Evolutionary conservation across 2,329 filamentous ascomycete genomes (phyloP).

Genomic region (Claviceps purpurea): DNA sequence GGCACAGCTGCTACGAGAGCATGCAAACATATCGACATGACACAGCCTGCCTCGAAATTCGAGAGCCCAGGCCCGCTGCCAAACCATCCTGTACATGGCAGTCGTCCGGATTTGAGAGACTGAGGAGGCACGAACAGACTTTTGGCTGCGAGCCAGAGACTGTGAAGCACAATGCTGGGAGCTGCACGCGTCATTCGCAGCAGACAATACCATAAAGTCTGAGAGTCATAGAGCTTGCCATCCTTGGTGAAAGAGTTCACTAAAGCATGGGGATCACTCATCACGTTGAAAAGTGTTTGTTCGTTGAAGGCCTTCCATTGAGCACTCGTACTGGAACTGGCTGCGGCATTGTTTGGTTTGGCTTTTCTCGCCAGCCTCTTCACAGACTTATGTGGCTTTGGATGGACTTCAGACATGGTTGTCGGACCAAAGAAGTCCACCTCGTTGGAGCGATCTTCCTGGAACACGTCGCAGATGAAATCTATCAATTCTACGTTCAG

Average conservation of each 20-base stretch:
- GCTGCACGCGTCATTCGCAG: slow-evolving; percentile 43
- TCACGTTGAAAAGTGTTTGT: slow-evolving; percentile 50
- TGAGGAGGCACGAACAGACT: slow-evolving; percentile 44
- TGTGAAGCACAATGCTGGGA: slow-evolving; percentile 47
- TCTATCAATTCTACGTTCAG: slow-evolving; percentile 44
- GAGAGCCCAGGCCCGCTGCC: slow-evolving; percentile 13
- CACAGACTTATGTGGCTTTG: slow-evolving; percentile 6
- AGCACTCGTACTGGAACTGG: slow-evolving; percentile 10
- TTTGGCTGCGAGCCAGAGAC: slow-evolving; percentile 48
- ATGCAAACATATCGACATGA: slow-evolving; percentile 49
- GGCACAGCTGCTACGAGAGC: slow-evolving; percentile 47
- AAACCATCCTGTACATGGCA: slow-evolving; percentile 10
- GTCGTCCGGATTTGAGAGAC: slow-evolving; percentile 25
- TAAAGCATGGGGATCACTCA: slow-evolving; percentile 42
- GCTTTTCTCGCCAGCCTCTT: slow-evolving; percentile 6
- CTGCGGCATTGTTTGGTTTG: neutral
- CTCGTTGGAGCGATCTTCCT: slow-evolving; percentile 42
- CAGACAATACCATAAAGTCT: slow-evolving; percentile 50
- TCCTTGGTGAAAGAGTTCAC: slow-evolving; percentile 43
- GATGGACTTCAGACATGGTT: slow-evolving; percentile 7
- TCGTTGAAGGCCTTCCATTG: slow-evolving; percentile 50
- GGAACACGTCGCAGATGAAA: slow-evolving; percentile 46
- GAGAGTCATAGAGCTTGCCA: slow-evolving; percentile 42
- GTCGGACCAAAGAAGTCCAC: slow-evolving; percentile 29
- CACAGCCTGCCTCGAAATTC: slow-evolving; percentile 35